These are phyloP conservation scores for Viola pubescens DNA, from an alignment of 441 rosid genomes.

Conservation along the genomic window DNA sequence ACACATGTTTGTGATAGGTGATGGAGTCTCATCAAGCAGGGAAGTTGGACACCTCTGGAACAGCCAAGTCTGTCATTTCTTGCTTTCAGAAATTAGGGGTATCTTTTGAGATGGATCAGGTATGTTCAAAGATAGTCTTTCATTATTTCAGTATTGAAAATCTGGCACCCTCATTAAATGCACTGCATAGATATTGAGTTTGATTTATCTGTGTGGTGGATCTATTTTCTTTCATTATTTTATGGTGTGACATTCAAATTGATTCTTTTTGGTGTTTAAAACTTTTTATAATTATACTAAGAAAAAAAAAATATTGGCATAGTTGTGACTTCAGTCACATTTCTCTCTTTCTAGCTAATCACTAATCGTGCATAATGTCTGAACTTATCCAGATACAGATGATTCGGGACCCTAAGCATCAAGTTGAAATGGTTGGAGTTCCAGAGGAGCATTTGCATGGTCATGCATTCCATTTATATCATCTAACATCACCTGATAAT, in stretches of 20 bases:
- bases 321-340: no score
- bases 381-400: conserved; percentile 43
- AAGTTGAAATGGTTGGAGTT: conserved; percentile 78
- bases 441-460: conserved; percentile 74
- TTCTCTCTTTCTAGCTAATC: no score
- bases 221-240: no score
- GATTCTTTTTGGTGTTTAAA: no score
- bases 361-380: not conserved
- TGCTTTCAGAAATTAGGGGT: conserved; percentile 88
- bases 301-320: no score
- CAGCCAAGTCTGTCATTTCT: conserved; percentile 87
- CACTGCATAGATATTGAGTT: no score
- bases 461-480: conserved; percentile 90
- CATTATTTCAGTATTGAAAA: no score
- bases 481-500: conserved; percentile 78
- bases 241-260: no score
- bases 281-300: no score
- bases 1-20: conserved; percentile 33
- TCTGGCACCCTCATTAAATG: no score
- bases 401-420: conserved; percentile 73
- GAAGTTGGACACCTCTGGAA: conserved; percentile 82
- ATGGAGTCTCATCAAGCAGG: conserved; percentile 93
- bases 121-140: conserved; percentile 9
- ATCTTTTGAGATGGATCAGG: conserved; percentile 68
- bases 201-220: no score